Percentiles rank a stretch among this genome's conserved stretches.
These are phyloP conservation scores for Globisporangium echinulatum DNA, from an alignment of 352 stramenopile species.

Conservation along the genomic window DNA sequence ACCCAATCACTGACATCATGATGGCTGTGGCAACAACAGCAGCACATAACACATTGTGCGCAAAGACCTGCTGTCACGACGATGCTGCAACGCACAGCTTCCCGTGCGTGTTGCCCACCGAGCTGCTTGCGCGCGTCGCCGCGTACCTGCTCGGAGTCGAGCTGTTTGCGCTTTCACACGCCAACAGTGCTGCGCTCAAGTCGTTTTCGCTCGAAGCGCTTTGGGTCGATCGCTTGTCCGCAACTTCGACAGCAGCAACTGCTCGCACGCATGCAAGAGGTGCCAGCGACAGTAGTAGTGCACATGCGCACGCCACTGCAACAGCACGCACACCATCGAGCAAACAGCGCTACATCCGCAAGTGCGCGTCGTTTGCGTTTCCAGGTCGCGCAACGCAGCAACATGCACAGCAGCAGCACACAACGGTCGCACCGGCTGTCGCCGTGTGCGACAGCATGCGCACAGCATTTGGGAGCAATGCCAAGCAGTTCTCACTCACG, in stretches of 20 bases:
- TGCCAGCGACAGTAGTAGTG: no score
- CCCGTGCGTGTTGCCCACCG: background rate
- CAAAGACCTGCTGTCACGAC: background rate
- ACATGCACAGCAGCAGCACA: no score
- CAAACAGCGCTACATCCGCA: constrained; percentile 4
- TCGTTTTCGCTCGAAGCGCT: constrained; percentile 3
- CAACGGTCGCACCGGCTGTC: background rate
- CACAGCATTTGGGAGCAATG: constrained; percentile 6
- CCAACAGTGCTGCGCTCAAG: constrained; percentile 3
- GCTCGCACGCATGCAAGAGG: no score
- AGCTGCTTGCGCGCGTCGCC: background rate
- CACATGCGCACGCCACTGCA: background rate
- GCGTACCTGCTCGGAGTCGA: constrained; percentile 7
- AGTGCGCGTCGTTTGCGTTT: constrained; percentile 1
- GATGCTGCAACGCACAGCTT: background rate
- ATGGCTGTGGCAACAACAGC: no score
- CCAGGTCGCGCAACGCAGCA: background rate
- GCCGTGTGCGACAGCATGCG: constrained; percentile 9
- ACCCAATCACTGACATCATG: no score
- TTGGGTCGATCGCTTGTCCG: background rate
- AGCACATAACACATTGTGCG: no score
- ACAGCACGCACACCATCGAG: background rate
- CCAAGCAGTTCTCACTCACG: constrained; percentile 14
- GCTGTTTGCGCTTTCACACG: constrained; percentile 11
- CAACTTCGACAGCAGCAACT: no score